Percentiles rank a stretch among this genome's conserved stretches.
phyloP scores from a whole-genome alignment of 1,284 basidiomycete species.

The Ceratobasidium sp. region DNA sequence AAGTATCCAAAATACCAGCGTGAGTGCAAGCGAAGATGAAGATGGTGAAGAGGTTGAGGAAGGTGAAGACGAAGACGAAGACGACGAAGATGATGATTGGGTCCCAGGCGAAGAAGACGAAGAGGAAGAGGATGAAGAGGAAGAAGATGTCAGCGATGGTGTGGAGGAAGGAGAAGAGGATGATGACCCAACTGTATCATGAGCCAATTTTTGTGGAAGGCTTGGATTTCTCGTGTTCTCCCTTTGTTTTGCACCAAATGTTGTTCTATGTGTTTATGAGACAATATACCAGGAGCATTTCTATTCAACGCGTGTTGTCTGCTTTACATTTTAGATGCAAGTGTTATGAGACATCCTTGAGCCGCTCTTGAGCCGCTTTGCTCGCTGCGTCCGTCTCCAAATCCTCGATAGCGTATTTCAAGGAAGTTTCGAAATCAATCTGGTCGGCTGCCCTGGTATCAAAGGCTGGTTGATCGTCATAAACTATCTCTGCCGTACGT shows the following conservation, averaged over 20 bases:
- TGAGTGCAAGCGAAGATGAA: neutral
- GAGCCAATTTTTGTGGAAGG: neutral
- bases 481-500: conserved; percentile 39
- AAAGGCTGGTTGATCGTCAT: neutral
- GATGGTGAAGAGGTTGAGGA: neutral
- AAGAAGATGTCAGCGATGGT: conserved; percentile 30
- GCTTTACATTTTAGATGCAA: too few species aligned
- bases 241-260: conserved; percentile 26
- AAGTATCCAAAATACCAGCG: neutral
- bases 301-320: neutral
- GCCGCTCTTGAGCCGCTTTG: neutral
- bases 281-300: neutral
- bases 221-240: neutral
- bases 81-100: conserved; percentile 31
- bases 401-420: conserved; percentile 23
- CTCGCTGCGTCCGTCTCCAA: conserved; percentile 10
- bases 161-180: conserved; percentile 35
- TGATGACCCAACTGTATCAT: conserved; percentile 29
- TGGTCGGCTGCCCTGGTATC: neutral
- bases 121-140: conserved; percentile 21
- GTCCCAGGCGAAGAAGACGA: conserved; percentile 23
- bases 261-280: neutral
- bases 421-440: neutral
- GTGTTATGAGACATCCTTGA: too few species aligned
- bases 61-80: conserved; percentile 10